Evolutionary conservation across 2,329 filamentous ascomycete species (phyloP), one percentile per base, ranked within the genome.

Genomic region (Colletotrichum sp.): DNA sequence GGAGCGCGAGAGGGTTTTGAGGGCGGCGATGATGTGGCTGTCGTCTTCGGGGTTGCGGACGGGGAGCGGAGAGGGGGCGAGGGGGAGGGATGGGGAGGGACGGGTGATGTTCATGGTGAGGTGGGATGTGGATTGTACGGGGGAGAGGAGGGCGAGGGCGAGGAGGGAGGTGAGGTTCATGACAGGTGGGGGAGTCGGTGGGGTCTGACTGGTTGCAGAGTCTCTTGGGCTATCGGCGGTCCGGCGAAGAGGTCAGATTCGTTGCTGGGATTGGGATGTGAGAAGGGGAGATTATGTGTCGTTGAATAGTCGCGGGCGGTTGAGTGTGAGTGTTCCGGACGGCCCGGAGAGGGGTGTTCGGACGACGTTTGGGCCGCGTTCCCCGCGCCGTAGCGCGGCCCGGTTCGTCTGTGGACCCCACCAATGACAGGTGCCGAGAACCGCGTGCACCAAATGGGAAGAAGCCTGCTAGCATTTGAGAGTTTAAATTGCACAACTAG

Each of bases 21-120:
- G 36, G 2, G 36, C 36, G 36, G 36, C 36, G 36, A 39, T 39
- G 36, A 39, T 39, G 36, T 39, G 7, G 15, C 0, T 1, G 36
- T 39, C 36, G 36, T 39, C 36, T 39, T 18, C 7, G 36, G 36
- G 36, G 36, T 2, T 36, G 0, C 34, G 34, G 34, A 3, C 15
- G 34, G 34, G 34, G 34, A 36, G 34, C 7, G 34, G 34, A 7
- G 34, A 36, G 34, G 85, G 83, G 2, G 81, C 82, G 6, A 87
- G 76, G 1, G 84, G 78, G 8, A 79, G 77, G 8, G 81, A 78
- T 7, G 79, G 77, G n/a, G 76, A 78, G 34, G 82, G 79, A 21
- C 81, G 73, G 5, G 85, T 86, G 13, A 86, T 83, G 64, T 86
- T 87, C 78, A 18, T 36, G 34, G 60, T 32, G 18, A 36, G 12